These are phyloP conservation scores for Malassezia psittaci DNA, from an alignment of 1,284 basidiomycete species.

Conservation along the genomic window DNA sequence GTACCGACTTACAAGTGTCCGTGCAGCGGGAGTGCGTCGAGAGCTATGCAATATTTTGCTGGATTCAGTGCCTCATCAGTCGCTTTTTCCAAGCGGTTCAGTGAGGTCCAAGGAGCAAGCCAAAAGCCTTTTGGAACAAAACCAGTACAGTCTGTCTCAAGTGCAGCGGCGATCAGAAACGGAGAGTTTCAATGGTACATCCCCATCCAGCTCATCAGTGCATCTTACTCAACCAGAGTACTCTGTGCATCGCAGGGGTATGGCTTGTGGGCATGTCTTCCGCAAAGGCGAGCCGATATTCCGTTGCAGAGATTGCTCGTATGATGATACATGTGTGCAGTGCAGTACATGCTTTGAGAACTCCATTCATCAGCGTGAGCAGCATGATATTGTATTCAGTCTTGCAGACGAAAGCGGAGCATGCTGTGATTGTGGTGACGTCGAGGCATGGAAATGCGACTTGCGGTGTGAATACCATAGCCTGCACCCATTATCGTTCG, in stretches of 20 bases:
- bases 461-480: conserved; percentile 40
- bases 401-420: conserved; percentile 37
- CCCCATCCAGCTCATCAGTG: background rate
- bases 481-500: conserved; percentile 5
- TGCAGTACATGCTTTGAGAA: conserved; percentile 44
- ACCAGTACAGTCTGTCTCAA: conserved; percentile 1
- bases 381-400: conserved; percentile 44
- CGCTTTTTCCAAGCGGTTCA: conserved; percentile 1
- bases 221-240: conserved; percentile 27
- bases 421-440: conserved; percentile 47
- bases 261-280: conserved; percentile 48
- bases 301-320: conserved; percentile 44
- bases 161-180: conserved; percentile 10
- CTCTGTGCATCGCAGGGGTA: conserved; percentile 34
- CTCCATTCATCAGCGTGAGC: conserved; percentile 32
- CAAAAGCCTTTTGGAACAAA: background rate
- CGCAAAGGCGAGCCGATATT: conserved; percentile 47
- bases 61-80: background rate
- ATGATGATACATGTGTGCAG: conserved; percentile 46
- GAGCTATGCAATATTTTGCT: conserved; percentile 6
- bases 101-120: background rate
- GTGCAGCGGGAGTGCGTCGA: conserved; percentile 5
- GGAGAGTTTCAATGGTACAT: background rate
- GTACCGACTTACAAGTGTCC: conserved; percentile 4
- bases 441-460: conserved; percentile 42